Conservation (phyloP, 306 rosid genomes). For the Pyrus bretschneideri region DNA sequence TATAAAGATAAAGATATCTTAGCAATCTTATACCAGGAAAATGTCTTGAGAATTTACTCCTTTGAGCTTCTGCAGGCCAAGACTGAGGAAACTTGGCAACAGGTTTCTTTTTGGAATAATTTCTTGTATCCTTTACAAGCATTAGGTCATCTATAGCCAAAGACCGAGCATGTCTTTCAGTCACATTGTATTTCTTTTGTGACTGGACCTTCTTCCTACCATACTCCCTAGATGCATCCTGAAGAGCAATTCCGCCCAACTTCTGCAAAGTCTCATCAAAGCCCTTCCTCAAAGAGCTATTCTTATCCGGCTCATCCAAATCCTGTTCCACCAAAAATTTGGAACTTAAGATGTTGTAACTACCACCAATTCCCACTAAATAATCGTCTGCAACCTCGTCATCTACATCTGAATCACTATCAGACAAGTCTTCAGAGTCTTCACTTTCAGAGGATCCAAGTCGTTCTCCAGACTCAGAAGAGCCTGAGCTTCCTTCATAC, state of each 20-base stretch:
- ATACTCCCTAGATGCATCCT: slow-evolving; percentile 67
- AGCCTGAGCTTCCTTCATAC: slow-evolving; percentile 38
- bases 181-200: slow-evolving; percentile 32
- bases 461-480: slow-evolving; percentile 39
- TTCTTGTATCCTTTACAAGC: slow-evolving; percentile 56
- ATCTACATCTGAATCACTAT: slow-evolving; percentile 70
- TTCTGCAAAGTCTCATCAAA: slow-evolving; percentile 57
- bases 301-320: slow-evolving; percentile 41
- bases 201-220: slow-evolving; percentile 50
- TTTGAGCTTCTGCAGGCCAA: slow-evolving; percentile 69
- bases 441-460: slow-evolving; percentile 48
- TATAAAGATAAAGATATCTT: neutral
- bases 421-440: slow-evolving; percentile 56
- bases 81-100: slow-evolving; percentile 48
- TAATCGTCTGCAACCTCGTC: slow-evolving; percentile 83
- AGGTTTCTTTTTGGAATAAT: slow-evolving; percentile 54
- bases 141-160: slow-evolving; percentile 43
- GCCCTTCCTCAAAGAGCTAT: slow-evolving; percentile 53
- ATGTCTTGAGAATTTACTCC: slow-evolving; percentile 51
- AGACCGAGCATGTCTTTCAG: slow-evolving; percentile 27
- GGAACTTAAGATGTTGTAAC: slow-evolving; percentile 49
- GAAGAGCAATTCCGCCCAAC: slow-evolving; percentile 71
- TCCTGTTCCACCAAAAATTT: slow-evolving; percentile 68
- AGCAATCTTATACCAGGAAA: slow-evolving; percentile 49
- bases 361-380: slow-evolving; percentile 85